Evolutionary conservation across 2,329 filamentous ascomycete species (phyloP).

Genomic region (Dactylellina cionopaga): DNA sequence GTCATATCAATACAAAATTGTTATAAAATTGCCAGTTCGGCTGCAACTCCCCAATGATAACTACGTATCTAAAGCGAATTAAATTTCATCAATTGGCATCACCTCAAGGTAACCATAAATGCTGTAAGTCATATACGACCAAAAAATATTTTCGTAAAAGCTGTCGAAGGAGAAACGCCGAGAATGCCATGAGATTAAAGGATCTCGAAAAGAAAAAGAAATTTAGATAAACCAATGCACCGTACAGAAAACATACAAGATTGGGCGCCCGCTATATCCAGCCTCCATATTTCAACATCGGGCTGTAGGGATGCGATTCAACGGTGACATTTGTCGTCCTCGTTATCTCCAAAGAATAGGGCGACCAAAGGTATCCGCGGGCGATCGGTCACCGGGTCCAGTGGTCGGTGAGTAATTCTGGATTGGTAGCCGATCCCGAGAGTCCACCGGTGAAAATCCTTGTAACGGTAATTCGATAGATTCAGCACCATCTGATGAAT

Average conservation of each 20-base stretch:
- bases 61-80: too few relatives aligned
- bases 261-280: not conserved
- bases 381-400: constrained; percentile 10
- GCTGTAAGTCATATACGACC: too few relatives aligned
- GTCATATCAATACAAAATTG: not conserved
- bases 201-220: not conserved
- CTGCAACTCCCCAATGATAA: too few relatives aligned
- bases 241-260: not conserved
- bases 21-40: too few relatives aligned
- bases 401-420: constrained; percentile 17
- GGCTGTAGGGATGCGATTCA: not conserved
- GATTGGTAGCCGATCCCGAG: constrained; percentile 18
- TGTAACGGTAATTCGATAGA: constrained; percentile 27
- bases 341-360: not conserved
- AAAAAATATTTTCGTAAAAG: not conserved
- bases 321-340: constrained; percentile 1
- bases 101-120: too few relatives aligned
- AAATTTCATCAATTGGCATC: too few relatives aligned
- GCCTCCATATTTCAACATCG: not conserved
- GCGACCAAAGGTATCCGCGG: constrained; percentile 13
- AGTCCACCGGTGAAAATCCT: constrained; percentile 19
- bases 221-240: not conserved
- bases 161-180: not conserved
- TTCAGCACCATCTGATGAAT: constrained; percentile 12
- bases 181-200: not conserved